These are phyloP conservation scores for Arachis hypogaea DNA, from an alignment of 306 rosid genomes.

Conservation along the genomic window DNA sequence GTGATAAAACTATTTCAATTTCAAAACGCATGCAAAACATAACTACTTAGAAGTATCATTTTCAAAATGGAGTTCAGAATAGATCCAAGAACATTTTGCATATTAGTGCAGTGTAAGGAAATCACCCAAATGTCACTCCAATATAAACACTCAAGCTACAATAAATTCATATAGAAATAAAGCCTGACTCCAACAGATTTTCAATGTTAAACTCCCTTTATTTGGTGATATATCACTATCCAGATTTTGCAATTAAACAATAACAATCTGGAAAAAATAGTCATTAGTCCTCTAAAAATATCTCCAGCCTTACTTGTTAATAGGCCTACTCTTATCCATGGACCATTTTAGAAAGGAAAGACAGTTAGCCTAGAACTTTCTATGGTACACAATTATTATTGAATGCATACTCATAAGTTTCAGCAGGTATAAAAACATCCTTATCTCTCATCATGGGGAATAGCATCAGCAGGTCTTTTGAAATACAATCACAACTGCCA, in stretches of 20 bases:
- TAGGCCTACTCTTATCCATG: constrained; percentile 14
- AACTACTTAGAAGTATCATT: neutral
- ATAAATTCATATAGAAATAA: constrained; percentile 7
- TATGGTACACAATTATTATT: constrained; percentile 19
- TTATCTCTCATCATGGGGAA: neutral
- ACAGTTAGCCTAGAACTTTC: neutral
- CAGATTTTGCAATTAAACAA: constrained; percentile 26
- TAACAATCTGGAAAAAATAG: constrained; percentile 12
- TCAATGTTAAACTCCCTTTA: constrained; percentile 21
- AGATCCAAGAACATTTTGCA: constrained; percentile 8
- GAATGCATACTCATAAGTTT: constrained; percentile 1
- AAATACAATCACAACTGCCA: neutral
- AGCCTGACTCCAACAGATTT: neutral
- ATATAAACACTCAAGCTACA: constrained; percentile 26
- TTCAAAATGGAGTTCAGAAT: no score
- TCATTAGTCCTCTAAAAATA: constrained; percentile 10
- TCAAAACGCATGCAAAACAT: constrained; percentile 22
- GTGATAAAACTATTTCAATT: constrained; percentile 6
- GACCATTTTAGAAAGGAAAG: constrained; percentile 16
- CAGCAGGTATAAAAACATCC: neutral
- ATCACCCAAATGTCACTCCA: constrained; percentile 1
- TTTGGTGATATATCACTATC: constrained; percentile 28
- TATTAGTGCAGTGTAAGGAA: neutral
- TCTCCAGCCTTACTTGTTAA: constrained; percentile 28
- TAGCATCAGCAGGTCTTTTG: neutral